Conservation (phyloP, 2,329 filamentous ascomycete species). For the Pseudopithomyces chartarum region DNA sequence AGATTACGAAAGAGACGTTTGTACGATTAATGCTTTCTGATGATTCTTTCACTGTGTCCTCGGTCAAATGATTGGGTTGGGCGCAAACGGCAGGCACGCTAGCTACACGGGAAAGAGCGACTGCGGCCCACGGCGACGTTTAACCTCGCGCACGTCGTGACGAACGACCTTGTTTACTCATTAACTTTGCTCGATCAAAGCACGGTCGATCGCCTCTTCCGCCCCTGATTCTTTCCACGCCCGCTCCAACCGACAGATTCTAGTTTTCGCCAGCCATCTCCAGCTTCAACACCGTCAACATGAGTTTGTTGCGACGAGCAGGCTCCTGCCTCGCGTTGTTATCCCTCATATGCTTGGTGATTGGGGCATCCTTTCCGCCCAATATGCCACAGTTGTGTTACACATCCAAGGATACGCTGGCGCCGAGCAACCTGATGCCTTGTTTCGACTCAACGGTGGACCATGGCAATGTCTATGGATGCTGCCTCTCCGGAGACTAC, state of each 20-base stretch:
- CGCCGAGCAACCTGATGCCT: constrained; percentile 19
- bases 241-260: not conserved
- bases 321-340: not conserved
- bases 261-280: not conserved
- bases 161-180: not conserved
- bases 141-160: not conserved
- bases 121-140: not conserved
- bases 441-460: constrained; percentile 17
- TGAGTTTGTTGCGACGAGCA: not conserved
- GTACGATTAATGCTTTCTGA: not conserved
- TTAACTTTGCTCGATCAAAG: not conserved
- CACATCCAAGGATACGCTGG: constrained; percentile 15
- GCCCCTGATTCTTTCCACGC: not conserved
- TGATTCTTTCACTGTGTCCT: not conserved
- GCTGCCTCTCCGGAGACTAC: constrained; percentile 21
- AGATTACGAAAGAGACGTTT: not conserved
- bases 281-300: not conserved
- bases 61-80: not conserved
- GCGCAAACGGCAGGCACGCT: constrained; percentile 4
- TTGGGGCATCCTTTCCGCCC: not conserved
- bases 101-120: not conserved
- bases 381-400: constrained; percentile 18
- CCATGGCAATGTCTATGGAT: constrained; percentile 11
- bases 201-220: not conserved
- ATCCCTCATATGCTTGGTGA: not conserved